These are phyloP conservation scores for Aspergillus heteromorphus DNA, from an alignment of 495 filamentous ascomycete genomes.

Conservation along the genomic window DNA sequence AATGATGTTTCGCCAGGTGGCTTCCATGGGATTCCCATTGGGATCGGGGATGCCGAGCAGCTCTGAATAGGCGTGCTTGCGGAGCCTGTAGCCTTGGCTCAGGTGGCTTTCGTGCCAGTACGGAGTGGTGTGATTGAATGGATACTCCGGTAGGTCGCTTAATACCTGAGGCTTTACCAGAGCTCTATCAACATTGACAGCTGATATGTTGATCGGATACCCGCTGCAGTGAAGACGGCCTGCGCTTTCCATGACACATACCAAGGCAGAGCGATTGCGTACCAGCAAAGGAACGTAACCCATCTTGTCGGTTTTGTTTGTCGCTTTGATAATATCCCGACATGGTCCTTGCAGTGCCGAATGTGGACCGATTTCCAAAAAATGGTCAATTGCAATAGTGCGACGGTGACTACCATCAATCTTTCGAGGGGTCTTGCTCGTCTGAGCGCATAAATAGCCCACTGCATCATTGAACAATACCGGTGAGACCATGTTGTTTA, in stretches of 20 bases:
- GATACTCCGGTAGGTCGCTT: conserved; percentile 41
- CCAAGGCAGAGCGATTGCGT: conserved; percentile 17
- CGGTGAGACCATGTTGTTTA: conserved; percentile 37
- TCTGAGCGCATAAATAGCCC: conserved; percentile 5
- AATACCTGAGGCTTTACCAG: conserved; percentile 10
- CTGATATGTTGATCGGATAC: conserved; percentile 19
- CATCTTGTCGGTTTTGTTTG: background rate
- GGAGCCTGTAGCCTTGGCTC: conserved; percentile 2
- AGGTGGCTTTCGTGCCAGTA: conserved; percentile 10
- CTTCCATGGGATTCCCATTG: conserved; percentile 12
- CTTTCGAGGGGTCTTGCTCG: background rate
- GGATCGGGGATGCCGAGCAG: conserved; percentile 20
- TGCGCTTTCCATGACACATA: conserved; percentile 22
- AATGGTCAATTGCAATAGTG: conserved; percentile 4
- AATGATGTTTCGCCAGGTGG: conserved; percentile 26
- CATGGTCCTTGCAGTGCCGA: conserved; percentile 41
- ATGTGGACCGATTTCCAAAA: conserved; percentile 51
- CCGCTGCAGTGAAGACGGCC: conserved; percentile 28
- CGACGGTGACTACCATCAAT: conserved; percentile 1
- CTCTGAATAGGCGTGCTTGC: conserved; percentile 9
- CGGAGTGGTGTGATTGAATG: conserved; percentile 32
- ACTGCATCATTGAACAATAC: conserved; percentile 35
- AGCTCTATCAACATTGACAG: conserved; percentile 16
- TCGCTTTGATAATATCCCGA: conserved; percentile 26
- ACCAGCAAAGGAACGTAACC: conserved; percentile 22